Conservation (phyloP, 257 asterid species). For the Nicotiana knightiana region DNA sequence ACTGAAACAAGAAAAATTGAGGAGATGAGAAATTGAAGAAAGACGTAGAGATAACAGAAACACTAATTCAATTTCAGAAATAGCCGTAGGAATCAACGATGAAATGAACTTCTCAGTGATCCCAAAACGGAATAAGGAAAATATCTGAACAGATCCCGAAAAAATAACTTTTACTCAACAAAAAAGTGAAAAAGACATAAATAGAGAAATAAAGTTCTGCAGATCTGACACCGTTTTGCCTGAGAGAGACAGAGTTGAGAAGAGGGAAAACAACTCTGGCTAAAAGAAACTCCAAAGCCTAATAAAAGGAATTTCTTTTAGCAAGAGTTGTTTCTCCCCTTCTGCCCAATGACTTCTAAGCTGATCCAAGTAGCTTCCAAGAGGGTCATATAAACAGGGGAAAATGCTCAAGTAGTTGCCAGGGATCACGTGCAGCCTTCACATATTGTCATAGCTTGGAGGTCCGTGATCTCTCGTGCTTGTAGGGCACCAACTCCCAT, state of each 20-base stretch:
- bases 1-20: too few species aligned
- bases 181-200: not conserved
- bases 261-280: slow-evolving; percentile 10
- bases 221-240: not conserved
- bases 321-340: not conserved
- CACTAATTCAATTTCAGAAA: too few species aligned
- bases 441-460: not conserved
- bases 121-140: not conserved
- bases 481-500: not conserved
- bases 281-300: not conserved
- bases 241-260: not conserved
- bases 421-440: too few species aligned
- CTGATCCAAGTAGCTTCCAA: too few species aligned
- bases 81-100: too few species aligned
- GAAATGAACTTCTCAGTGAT: not conserved
- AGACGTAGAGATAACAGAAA: too few species aligned
- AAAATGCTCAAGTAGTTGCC: too few species aligned
- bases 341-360: not conserved
- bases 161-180: too few species aligned
- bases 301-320: not conserved
- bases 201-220: not conserved
- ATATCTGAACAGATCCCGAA: not conserved
- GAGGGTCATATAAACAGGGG: too few species aligned
- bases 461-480: not conserved
- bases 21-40: too few species aligned